Evolutionary conservation across 352 stramenopile genomes (phyloP), one percentile per base, ranked within the genome.

Genomic region (Pseudoperonospora humuli): DNA sequence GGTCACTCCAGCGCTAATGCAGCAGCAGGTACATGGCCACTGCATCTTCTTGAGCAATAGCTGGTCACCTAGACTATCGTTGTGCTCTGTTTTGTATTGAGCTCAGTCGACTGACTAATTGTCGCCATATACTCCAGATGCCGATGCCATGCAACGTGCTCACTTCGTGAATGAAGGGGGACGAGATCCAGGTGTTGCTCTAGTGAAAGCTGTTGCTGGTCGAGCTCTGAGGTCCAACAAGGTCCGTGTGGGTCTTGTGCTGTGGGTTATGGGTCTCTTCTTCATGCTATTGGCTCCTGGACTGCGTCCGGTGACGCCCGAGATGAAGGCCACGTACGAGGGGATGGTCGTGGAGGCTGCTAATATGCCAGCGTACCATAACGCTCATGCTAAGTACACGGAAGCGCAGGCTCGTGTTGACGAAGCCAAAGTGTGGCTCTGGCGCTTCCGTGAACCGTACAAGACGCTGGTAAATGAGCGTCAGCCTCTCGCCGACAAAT

Each of bases 371-470:
- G 75, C 75, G 44, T 90, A 84, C 61, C 57, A 87, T 36, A 57
- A 87, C 36, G 70, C 77, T n/a, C 85, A 79, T 37, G 53, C 50
- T 11, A 64, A 67, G 32, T 79, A 74, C 38, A 50, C 59, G 1
- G 57, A 73, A 19, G 75, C 77, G 10, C 70, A 89, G 32, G 42
- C 61, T 6, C 65, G 76, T 38, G 60, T 72, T 15, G 63, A 88
- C 23, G 70, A 87, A 28, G 75, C 72, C 27, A 88, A 88, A 48
- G 81, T 91, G 13, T 93, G 78, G 78, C 91, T 93, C 59, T 91
- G 78, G 78, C 75, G 78, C 7, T 80, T 89, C 45, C 75, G 80
- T 11, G 77, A 89, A 47, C 77, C 79, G n/a, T 83, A 83, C 60
- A 69, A 62, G 35, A 56, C 55, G 17, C 40, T 75, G 21, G 76